These are phyloP conservation scores for Podaxis sp. DNA, from an alignment of 768 basidiomycete genomes.

Conservation along the genomic window DNA sequence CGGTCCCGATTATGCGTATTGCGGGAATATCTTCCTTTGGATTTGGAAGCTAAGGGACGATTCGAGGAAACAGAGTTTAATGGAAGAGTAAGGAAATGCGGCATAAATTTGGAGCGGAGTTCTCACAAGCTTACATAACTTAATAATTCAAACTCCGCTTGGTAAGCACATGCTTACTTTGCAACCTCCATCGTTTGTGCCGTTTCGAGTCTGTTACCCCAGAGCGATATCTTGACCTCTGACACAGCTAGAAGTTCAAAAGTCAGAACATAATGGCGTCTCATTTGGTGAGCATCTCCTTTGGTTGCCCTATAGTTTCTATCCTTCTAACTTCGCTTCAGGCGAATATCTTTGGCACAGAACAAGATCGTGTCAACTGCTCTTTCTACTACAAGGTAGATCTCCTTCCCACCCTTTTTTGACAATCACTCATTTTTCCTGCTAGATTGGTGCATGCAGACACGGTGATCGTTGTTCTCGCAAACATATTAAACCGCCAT, in stretches of 20 bases:
- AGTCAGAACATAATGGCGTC: conserved; percentile 52
- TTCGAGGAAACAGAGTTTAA: not conserved
- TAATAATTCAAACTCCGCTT: not conserved
- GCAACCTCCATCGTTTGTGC: not conserved
- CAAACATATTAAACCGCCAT: conserved; percentile 97
- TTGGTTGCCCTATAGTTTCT: not conserved
- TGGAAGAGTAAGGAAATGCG: not conserved
- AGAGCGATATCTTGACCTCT: not conserved
- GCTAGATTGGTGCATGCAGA: conserved; percentile 93
- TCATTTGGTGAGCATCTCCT: conserved; percentile 59
- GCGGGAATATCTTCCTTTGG: not conserved
- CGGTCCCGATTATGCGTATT: not conserved
- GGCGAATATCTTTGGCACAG: conserved; percentile 96
- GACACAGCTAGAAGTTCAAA: not conserved
- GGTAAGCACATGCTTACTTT: not conserved
- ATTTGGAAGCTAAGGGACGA: not conserved
- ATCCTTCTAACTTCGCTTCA: conserved; percentile 24
- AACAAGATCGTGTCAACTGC: conserved; percentile 96
- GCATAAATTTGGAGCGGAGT: not conserved
- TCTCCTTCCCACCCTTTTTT: conserved; percentile 12
- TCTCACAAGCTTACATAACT: not conserved
- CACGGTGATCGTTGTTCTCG: conserved; percentile 98
- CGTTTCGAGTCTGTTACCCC: not conserved
- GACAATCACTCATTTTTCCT: conserved; percentile 13
- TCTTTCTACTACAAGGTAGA: conserved; percentile 96